Evolutionary conservation across 2,329 filamentous ascomycete genomes (phyloP).

Genomic region (Drechslerella coelobrocha): DNA sequence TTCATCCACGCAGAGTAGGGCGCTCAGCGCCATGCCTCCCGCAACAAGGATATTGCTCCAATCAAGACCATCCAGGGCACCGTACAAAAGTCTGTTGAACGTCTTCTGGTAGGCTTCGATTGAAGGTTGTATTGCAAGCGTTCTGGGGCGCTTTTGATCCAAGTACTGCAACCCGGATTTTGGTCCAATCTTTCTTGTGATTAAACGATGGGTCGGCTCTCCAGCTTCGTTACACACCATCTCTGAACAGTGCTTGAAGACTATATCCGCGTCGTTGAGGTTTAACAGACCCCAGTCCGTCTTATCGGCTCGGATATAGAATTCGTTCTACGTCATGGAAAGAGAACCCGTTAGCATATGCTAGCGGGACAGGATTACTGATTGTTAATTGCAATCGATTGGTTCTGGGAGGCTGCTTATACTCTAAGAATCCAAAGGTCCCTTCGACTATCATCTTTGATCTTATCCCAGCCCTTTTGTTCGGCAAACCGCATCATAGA

Average conservation of each 20-base stretch:
- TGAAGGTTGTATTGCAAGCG: constrained; percentile 52
- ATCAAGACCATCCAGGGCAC: constrained; percentile 54
- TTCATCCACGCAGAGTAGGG: constrained; percentile 53
- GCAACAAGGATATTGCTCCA: constrained; percentile 56
- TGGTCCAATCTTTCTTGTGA: constrained; percentile 43
- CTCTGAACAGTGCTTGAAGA: constrained; percentile 37
- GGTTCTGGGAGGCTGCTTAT: too few species aligned
- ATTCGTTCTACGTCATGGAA: constrained; percentile 41
- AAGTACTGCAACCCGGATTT: constrained; percentile 51
- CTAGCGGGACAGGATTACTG: neutral
- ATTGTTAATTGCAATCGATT: neutral
- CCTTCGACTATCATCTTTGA: constrained; percentile 49
- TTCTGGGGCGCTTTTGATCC: constrained; percentile 52
- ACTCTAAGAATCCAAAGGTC: constrained; percentile 52
- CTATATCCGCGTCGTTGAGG: constrained; percentile 47
- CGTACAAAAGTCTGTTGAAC: constrained; percentile 54
- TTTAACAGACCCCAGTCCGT: constrained; percentile 50
- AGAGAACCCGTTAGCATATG: neutral
- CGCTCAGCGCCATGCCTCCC: constrained; percentile 54
- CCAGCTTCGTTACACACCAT: constrained; percentile 29
- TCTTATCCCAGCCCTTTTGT: constrained; percentile 46
- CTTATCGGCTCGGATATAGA: constrained; percentile 49
- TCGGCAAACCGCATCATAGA: constrained; percentile 49
- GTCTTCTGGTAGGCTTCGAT: constrained; percentile 51
- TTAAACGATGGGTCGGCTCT: constrained; percentile 26